These are phyloP conservation scores for Sporothrix humicola DNA, from an alignment of 2,329 filamentous ascomycete species.

Conservation along the genomic window DNA sequence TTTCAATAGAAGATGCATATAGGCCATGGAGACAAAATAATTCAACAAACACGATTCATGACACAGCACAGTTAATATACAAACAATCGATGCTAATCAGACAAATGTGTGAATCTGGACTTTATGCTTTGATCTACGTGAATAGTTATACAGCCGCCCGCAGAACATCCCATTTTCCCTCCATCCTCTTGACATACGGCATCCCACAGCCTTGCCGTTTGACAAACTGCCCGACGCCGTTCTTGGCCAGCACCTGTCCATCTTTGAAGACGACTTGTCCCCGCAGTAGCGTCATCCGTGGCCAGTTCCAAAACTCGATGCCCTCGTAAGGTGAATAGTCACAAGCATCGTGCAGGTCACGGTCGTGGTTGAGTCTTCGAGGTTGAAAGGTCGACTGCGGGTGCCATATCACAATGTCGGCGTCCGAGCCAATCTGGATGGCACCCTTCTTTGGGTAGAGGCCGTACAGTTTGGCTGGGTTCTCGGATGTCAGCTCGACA, in stretches of 20 bases:
- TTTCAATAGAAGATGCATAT: not conserved
- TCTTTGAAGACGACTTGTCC: conserved; percentile 63
- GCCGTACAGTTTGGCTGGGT: conserved; percentile 63
- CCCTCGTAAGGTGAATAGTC: conserved; percentile 69
- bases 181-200: conserved; percentile 27
- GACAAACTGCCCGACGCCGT: conserved; percentile 56
- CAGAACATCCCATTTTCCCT: conserved; percentile 29
- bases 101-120: not conserved
- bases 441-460: conserved; percentile 58
- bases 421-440: conserved; percentile 57
- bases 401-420: conserved; percentile 64
- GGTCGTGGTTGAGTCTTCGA: conserved; percentile 52
- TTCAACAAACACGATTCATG: too few species aligned
- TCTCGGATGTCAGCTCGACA: conserved; percentile 60
- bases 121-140: not conserved
- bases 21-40: too few species aligned
- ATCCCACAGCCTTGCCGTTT: conserved; percentile 44
- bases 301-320: conserved; percentile 61
- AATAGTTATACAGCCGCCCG: conserved; percentile 24
- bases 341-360: conserved; percentile 62
- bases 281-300: conserved; percentile 62
- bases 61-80: too few species aligned
- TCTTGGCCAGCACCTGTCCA: conserved; percentile 54
- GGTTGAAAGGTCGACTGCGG: conserved; percentile 46
- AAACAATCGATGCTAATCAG: not conserved